Evolutionary conservation across 169 alveolate species (phyloP).

Genomic region (Plasmodium adleri): DNA sequence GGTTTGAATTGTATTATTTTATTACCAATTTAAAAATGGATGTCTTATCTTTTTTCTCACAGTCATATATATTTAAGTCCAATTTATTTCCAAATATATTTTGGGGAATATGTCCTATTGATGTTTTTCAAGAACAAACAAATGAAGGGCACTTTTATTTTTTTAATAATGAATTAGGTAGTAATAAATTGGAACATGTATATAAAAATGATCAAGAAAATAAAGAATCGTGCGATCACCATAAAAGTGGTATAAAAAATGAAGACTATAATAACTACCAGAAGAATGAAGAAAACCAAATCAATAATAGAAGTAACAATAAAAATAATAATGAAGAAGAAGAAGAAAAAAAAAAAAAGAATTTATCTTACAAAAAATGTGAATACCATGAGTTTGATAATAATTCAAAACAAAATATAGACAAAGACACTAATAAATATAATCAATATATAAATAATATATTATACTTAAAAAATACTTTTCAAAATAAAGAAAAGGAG

Average conservation of each 20-base stretch:
- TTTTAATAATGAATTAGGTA: not conserved
- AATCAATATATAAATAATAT: conserved; percentile 17
- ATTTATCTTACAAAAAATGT: too few relatives aligned
- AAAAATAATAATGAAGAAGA: too few relatives aligned
- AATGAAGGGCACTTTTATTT: too few relatives aligned
- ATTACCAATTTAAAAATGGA: conserved; percentile 45
- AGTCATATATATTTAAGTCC: conserved; percentile 53
- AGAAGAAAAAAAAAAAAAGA: too few relatives aligned
- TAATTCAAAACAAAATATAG: too few relatives aligned
- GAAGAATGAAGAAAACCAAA: not conserved
- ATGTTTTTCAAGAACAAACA: conserved; percentile 8
- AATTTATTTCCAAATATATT: conserved; percentile 52
- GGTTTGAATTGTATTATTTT: conserved; percentile 73
- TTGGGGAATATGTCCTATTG: conserved; percentile 78
- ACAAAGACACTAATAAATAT: too few relatives aligned
- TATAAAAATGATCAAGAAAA: not conserved
- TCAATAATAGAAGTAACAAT: not conserved
- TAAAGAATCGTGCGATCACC: not conserved
- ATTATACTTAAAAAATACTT: conserved; percentile 28
- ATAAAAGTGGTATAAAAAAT: not conserved
- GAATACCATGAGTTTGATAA: too few relatives aligned
- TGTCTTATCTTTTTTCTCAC: conserved; percentile 61
- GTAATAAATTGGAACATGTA: not conserved
- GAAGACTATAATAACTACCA: not conserved
- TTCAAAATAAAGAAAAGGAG: conserved; percentile 52